phyloP scores from a whole-genome alignment of 164 flowering plant species.

The Protea cynaroides region DNA sequence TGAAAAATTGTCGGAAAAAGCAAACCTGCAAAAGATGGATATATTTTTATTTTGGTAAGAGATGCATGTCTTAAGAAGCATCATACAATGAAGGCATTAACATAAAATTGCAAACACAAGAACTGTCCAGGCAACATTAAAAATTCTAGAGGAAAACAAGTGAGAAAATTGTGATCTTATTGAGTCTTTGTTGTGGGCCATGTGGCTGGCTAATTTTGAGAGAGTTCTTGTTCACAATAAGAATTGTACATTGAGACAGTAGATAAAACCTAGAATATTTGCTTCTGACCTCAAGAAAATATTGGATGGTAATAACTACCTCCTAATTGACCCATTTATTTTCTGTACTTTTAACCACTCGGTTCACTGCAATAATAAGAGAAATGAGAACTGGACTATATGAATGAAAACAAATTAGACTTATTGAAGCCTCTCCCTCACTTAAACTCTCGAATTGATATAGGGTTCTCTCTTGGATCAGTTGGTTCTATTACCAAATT shows the following conservation, averaged over 20 bases:
- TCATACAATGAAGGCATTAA: background rate
- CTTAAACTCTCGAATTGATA: no score
- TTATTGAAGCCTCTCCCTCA: no score
- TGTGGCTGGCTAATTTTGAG: background rate
- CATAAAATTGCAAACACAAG: background rate
- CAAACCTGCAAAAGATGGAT: slow-evolving; percentile 52
- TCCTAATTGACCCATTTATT: no score
- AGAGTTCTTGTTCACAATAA: background rate
- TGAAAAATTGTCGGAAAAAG: slow-evolving; percentile 83
- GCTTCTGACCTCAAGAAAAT: background rate
- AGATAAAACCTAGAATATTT: background rate
- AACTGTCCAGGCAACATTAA: background rate
- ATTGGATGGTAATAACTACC: no score
- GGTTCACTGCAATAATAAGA: no score
- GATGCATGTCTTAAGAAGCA: background rate
- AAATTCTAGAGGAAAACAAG: background rate
- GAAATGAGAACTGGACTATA: no score
- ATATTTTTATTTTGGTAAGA: slow-evolving; percentile 10
- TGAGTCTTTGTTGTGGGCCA: background rate
- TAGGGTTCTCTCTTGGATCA: no score
- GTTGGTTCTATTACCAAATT: no score
- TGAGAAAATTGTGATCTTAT: background rate
- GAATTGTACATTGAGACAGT: background rate
- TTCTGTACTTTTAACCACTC: no score
- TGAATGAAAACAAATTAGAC: no score